Conservation (phyloP, 768 basidiomycete species). For the Boletellus emodensis region DNA sequence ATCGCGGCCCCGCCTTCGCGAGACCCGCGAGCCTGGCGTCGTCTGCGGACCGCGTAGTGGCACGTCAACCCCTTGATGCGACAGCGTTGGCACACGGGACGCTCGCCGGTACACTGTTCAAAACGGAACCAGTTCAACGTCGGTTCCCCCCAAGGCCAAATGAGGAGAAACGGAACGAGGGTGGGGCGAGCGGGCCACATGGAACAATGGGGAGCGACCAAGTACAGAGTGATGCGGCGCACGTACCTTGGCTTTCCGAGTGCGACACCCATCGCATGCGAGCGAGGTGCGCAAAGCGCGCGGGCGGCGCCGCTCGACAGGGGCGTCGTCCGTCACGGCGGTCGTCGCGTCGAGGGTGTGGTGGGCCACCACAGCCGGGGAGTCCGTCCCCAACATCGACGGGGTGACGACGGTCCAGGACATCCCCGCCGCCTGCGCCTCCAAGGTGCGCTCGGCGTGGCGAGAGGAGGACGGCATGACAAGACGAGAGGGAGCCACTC, state of each 20-base stretch:
- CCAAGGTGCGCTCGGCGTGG: no score
- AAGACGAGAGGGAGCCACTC: no score
- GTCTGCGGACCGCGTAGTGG: constrained; percentile 47
- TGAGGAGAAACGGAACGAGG: background rate
- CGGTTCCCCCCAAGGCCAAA: background rate
- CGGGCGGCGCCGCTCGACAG: no score
- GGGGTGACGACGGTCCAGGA: no score
- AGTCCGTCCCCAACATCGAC: no score
- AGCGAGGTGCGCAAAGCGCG: constrained; percentile 28
- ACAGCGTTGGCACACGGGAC: constrained; percentile 67
- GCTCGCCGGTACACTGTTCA: constrained; percentile 69
- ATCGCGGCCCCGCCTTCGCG: background rate
- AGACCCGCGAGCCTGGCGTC: background rate
- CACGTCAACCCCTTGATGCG: constrained; percentile 53
- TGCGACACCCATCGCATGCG: constrained; percentile 72
- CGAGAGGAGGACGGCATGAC: no score
- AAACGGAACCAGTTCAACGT: no score
- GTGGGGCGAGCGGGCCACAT: no score
- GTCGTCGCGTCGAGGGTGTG: no score
- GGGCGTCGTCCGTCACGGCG: no score
- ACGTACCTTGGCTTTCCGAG: constrained; percentile 68
- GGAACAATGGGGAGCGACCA: background rate
- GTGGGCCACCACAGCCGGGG: no score
- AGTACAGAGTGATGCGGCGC: background rate
- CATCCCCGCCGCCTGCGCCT: no score